Percentiles rank a stretch among this genome's conserved stretches.
phyloP scores from a whole-genome alignment of 2,329 filamentous ascomycete genomes.

The Penicillium nordicum region DNA sequence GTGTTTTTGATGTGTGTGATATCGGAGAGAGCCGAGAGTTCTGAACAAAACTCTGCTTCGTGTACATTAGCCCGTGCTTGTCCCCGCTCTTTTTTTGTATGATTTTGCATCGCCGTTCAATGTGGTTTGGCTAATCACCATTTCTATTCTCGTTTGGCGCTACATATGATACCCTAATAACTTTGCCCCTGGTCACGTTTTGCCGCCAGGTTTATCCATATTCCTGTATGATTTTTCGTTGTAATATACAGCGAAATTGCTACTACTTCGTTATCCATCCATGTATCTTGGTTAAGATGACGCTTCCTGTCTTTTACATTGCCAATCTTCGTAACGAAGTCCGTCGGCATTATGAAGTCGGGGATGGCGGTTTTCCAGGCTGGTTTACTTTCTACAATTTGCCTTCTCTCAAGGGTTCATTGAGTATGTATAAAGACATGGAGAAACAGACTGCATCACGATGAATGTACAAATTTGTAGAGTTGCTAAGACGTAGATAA shows the following conservation, averaged over 20 bases:
- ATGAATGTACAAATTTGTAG: neutral
- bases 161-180: too few species aligned
- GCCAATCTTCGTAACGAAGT: neutral
- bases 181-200: too few species aligned
- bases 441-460: neutral
- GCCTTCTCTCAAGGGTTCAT: neutral
- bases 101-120: neutral
- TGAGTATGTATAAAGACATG: neutral
- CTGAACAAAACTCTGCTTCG: slow-evolving; percentile 33
- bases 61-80: neutral
- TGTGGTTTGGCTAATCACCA: too few species aligned
- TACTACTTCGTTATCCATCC: too few species aligned
- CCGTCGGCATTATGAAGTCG: slow-evolving; percentile 3
- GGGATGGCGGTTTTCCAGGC: slow-evolving; percentile 8
- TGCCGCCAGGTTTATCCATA: too few species aligned
- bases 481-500: neutral
- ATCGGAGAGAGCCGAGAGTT: slow-evolving; percentile 82
- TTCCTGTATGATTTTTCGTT: too few species aligned
- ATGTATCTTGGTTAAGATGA: too few species aligned
- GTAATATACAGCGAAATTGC: too few species aligned
- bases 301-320: too few species aligned
- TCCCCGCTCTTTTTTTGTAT: neutral
- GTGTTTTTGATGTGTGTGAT: slow-evolving; percentile 76
- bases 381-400: slow-evolving; percentile 4
- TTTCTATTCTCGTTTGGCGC: neutral